Percentiles rank a stretch among this genome's conserved stretches.
phyloP scores from a whole-genome alignment of 805 yeast species.

The Debaryomyces prosopidis region DNA sequence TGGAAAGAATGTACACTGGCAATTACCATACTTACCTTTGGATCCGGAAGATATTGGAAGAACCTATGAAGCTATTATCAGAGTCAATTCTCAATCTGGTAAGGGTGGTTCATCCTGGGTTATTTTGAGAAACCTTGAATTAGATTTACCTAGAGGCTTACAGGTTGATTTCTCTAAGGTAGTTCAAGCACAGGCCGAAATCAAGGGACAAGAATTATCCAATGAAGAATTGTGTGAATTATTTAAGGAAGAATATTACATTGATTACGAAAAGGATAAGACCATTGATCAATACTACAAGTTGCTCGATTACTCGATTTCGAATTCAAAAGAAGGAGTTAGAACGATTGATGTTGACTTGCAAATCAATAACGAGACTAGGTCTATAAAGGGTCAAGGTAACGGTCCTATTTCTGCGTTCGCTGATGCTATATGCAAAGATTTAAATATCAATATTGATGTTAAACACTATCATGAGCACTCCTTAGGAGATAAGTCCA shows the following conservation, averaged over 20 bases:
- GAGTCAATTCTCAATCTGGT: slow-evolving; percentile 86
- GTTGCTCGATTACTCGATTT: slow-evolving; percentile 49
- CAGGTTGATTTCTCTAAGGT: slow-evolving; percentile 73
- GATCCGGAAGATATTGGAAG: slow-evolving; percentile 86
- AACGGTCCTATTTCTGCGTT: slow-evolving; percentile 85
- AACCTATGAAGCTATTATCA: slow-evolving; percentile 87
- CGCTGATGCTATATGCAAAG: slow-evolving; percentile 55
- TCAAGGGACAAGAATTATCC: slow-evolving; percentile 69
- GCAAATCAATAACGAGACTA: slow-evolving; percentile 42
- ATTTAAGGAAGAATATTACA: slow-evolving; percentile 60
- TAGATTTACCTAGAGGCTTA: slow-evolving; percentile 78
- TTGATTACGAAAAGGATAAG: slow-evolving; percentile 32
- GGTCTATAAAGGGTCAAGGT: slow-evolving; percentile 58
- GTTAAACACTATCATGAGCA: slow-evolving; percentile 78
- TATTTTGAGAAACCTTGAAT: slow-evolving; percentile 69
- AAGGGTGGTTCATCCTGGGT: slow-evolving; percentile 93
- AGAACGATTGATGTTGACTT: slow-evolving; percentile 52
- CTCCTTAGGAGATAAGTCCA: slow-evolving; percentile 72
- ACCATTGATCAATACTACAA: slow-evolving; percentile 27
- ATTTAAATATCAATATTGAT: slow-evolving; percentile 51
- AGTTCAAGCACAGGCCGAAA: slow-evolving; percentile 71
- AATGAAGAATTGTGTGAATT: slow-evolving; percentile 63
- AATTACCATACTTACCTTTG: slow-evolving; percentile 77
- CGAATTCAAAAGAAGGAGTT: slow-evolving; percentile 34
- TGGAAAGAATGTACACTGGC: slow-evolving; percentile 53